Evolutionary conservation across 805 yeast species (phyloP).

Genomic region (Helenozyma rhizophorensis): DNA sequence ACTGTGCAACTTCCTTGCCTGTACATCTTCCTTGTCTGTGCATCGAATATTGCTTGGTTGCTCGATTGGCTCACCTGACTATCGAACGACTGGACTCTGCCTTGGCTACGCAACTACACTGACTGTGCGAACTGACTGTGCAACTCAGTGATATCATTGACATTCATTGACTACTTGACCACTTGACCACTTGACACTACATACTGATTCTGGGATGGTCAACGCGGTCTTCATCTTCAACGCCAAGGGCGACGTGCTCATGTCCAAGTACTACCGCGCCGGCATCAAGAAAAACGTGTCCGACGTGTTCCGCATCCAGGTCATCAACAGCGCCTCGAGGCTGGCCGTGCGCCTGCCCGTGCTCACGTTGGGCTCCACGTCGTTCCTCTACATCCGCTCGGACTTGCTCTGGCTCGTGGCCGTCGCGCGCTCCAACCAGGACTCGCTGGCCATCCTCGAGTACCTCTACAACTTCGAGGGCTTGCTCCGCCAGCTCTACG

Average conservation of each 20-base stretch:
- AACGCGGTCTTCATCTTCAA: constrained; percentile 78
- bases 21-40: too few species aligned
- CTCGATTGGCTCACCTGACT: too few species aligned
- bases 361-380: constrained; percentile 86
- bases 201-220: too few species aligned
- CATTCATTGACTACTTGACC: too few species aligned
- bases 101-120: too few species aligned
- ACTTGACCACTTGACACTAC: too few species aligned
- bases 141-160: too few species aligned
- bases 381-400: constrained; percentile 72
- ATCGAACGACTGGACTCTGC: too few species aligned
- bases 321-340: constrained; percentile 51
- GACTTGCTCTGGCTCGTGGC: constrained; percentile 75
- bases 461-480: constrained; percentile 61
- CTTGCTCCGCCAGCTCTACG: constrained; percentile 38
- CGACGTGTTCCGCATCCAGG: constrained; percentile 90
- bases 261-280: constrained; percentile 68
- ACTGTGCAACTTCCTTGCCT: too few species aligned
- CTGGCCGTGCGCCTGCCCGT: constrained; percentile 34
- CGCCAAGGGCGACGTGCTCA: constrained; percentile 75
- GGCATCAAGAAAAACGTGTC: constrained; percentile 75
- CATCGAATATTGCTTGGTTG: too few species aligned
- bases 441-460: constrained; percentile 76
- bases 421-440: constrained; percentile 84
- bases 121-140: too few species aligned